These are phyloP conservation scores for Mucor plumbeus DNA, from an alignment of 371 early-diverging fungal genomes.

Conservation along the genomic window DNA sequence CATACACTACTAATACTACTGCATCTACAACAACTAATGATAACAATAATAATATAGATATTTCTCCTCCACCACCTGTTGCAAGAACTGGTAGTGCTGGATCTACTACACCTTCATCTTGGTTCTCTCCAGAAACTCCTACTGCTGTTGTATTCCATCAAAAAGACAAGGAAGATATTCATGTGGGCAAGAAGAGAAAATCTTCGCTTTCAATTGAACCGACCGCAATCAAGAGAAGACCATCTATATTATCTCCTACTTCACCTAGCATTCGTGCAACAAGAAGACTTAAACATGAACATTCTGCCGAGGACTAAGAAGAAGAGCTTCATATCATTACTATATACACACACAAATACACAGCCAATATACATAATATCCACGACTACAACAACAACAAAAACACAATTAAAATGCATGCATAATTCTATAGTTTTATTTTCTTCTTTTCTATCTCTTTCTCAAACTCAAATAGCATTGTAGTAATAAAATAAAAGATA, in stretches of 20 bases:
- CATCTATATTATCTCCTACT: constrained; percentile 1
- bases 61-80: background rate
- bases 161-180: background rate
- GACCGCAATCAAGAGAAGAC: constrained; percentile 8
- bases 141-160: constrained; percentile 28
- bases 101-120: constrained; percentile 28
- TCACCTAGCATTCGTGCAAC: constrained; percentile 6
- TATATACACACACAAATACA: background rate
- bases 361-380: background rate
- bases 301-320: background rate
- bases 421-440: background rate
- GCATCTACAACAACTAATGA: constrained; percentile 4
- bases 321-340: background rate
- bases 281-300: constrained; percentile 9
- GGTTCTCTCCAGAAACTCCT: constrained; percentile 34
- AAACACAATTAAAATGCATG: constrained; percentile 1
- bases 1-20: background rate
- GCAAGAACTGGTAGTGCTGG: constrained; percentile 13
- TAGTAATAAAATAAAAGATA: background rate
- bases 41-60: background rate
- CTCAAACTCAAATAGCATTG: background rate
- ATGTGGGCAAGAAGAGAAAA: constrained; percentile 6
- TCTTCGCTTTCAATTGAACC: constrained; percentile 4
- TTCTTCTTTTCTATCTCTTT: background rate
- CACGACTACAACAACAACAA: background rate